A percentile compares a stretch with the other conserved stretches of the same genome.
Conservation (phyloP, 257 asterid species). For the Prunella vulgaris region DNA sequence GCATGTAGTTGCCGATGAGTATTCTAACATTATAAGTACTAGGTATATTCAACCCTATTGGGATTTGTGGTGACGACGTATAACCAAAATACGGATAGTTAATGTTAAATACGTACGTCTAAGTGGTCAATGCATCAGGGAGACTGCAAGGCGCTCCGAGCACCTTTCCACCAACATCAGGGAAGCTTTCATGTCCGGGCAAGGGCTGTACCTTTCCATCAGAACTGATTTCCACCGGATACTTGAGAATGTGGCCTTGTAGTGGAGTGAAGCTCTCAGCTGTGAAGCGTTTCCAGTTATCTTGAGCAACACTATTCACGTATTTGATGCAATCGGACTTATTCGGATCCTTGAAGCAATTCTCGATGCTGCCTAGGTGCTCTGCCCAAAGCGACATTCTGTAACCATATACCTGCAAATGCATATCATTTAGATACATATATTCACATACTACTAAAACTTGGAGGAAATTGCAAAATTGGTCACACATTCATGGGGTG, state of each 20-base stretch:
- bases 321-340: constrained; percentile 42
- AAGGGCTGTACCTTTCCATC: constrained; percentile 55
- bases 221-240: constrained; percentile 41
- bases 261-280: constrained; percentile 41
- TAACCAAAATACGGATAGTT: constrained; percentile 3
- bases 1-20: neutral
- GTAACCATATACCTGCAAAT: constrained; percentile 60
- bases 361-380: constrained; percentile 44
- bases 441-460: too few species aligned
- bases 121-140: constrained; percentile 83
- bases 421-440: neutral
- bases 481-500: too few species aligned
- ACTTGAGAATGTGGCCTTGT: constrained; percentile 73
- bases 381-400: constrained; percentile 89
- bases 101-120: neutral
- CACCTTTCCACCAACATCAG: constrained; percentile 75
- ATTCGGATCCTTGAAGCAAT: constrained; percentile 47
- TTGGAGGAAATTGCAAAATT: too few species aligned
- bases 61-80: neutral
- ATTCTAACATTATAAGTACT: neutral
- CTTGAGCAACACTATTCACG: constrained; percentile 56
- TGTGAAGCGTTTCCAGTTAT: constrained; percentile 59
- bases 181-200: constrained; percentile 60
- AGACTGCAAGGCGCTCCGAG: constrained; percentile 56
- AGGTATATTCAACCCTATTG: neutral